These are phyloP conservation scores for Coemansia sp. DNA, from an alignment of 192 early-diverging fungal species.

Conservation along the genomic window DNA sequence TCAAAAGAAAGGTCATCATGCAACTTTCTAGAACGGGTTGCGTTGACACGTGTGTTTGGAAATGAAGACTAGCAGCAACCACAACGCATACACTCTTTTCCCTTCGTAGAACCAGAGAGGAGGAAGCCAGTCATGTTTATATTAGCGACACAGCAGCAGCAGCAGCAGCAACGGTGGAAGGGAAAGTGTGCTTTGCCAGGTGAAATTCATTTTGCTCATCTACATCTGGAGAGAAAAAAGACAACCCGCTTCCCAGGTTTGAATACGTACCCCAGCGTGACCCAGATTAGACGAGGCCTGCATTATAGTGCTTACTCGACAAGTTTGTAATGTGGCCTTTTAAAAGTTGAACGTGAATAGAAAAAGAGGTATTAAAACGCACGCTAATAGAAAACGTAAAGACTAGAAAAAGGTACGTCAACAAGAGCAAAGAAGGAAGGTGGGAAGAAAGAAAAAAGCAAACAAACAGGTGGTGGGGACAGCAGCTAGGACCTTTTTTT, in stretches of 20 bases:
- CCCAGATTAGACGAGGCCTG: slow-evolving; percentile 8
- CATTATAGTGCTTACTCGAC: not conserved
- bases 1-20: no score
- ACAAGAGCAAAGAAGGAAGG: not conserved
- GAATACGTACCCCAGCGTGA: slow-evolving; percentile 8
- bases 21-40: no score
- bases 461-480: not conserved
- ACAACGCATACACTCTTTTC: no score
- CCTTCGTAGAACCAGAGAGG: no score
- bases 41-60: not conserved
- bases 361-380: not conserved
- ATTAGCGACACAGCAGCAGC: not conserved
- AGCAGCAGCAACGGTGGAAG: not conserved
- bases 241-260: not conserved
- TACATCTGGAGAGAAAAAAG: slow-evolving; percentile 1
- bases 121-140: no score
- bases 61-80: no score
- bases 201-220: not conserved
- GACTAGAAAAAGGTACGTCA: not conserved
- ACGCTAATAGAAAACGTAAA: slow-evolving; percentile 1
- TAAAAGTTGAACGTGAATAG: not conserved
- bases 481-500: no score
- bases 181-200: not conserved
- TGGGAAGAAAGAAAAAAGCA: not conserved
- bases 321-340: no score